Conservation (phyloP, 2,329 filamentous ascomycete species). For the Aspergillus fischeri region DNA sequence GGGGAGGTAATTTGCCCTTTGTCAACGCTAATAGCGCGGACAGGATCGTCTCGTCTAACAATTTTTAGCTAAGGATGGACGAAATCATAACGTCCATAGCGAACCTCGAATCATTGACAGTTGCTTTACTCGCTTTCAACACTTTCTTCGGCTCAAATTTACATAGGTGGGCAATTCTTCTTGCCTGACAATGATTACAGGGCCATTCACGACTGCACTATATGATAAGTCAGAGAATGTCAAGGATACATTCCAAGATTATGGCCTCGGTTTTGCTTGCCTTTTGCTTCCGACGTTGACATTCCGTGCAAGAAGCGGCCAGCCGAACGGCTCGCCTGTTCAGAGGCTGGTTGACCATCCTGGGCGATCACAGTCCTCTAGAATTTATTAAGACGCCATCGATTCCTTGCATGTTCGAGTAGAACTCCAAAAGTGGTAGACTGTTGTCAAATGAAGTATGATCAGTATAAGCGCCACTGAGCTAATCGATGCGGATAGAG, state of each 20-base stretch:
- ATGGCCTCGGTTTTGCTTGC: conserved; percentile 21
- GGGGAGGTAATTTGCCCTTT: neutral
- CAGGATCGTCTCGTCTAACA: neutral
- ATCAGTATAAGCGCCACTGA: neutral
- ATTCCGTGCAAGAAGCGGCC: conserved; percentile 42
- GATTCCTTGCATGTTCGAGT: neutral
- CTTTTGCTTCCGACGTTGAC: conserved; percentile 51
- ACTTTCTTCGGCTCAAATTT: conserved; percentile 39
- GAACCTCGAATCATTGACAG: conserved; percentile 9
- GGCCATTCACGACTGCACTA: conserved; percentile 51
- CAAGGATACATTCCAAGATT: neutral
- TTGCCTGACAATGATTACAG: conserved; percentile 48
- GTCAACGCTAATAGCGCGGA: neutral
- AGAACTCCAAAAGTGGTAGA: neutral
- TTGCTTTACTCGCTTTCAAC: conserved; percentile 3
- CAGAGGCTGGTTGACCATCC: conserved; percentile 4
- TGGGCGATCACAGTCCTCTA: neutral
- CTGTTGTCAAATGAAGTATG: neutral
- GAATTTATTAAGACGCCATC: neutral
- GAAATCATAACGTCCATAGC: neutral
- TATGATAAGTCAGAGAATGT: conserved; percentile 9
- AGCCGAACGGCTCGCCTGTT: conserved; percentile 12
- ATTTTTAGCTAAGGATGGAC: neutral
- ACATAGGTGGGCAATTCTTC: conserved; percentile 48
- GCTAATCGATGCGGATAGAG: neutral